Percentiles rank a stretch among this genome's conserved stretches.
Conservation (phyloP, 2,329 filamentous ascomycete species). For the Monilinia aucupariae region DNA sequence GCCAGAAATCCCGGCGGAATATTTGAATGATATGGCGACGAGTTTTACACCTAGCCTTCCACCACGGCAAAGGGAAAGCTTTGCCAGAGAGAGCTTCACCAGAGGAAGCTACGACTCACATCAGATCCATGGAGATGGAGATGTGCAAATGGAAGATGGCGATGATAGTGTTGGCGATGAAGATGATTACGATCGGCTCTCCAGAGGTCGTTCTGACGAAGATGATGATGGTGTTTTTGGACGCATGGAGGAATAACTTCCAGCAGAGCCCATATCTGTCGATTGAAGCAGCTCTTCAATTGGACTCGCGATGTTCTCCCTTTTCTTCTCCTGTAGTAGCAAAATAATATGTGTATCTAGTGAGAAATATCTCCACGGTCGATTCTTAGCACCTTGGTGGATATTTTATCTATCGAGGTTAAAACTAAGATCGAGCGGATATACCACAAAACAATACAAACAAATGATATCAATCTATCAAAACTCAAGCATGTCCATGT, state of each 20-base stretch:
- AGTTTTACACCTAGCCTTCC: conserved; percentile 52
- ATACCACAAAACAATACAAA: conserved; percentile 35
- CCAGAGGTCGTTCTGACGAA: conserved; percentile 68
- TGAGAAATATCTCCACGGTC: conserved; percentile 52
- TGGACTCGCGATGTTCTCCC: conserved; percentile 13
- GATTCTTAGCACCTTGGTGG: conserved; percentile 64
- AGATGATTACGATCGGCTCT: conserved; percentile 55
- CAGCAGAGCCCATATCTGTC: conserved; percentile 1
- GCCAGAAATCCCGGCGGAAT: conserved; percentile 77
- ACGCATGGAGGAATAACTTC: conserved; percentile 77
- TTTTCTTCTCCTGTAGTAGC: conserved; percentile 27
- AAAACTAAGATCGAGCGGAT: conserved; percentile 55
- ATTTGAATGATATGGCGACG: conserved; percentile 56
- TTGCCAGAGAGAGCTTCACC: not conserved
- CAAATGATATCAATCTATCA: conserved; percentile 1
- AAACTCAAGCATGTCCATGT: not conserved
- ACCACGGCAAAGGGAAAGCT: conserved; percentile 58
- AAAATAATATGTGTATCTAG: conserved; percentile 26
- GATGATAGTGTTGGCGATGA: conserved; percentile 60
- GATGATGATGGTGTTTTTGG: conserved; percentile 96
- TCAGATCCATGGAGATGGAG: conserved; percentile 50
- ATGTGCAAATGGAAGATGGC: conserved; percentile 64
- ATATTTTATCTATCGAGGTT: conserved; percentile 55
- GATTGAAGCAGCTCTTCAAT: conserved; percentile 1
- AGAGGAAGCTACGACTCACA: conserved; percentile 46